Conservation (phyloP, 805 yeast genomes). For the Aciculoconidium aculeatum region DNA sequence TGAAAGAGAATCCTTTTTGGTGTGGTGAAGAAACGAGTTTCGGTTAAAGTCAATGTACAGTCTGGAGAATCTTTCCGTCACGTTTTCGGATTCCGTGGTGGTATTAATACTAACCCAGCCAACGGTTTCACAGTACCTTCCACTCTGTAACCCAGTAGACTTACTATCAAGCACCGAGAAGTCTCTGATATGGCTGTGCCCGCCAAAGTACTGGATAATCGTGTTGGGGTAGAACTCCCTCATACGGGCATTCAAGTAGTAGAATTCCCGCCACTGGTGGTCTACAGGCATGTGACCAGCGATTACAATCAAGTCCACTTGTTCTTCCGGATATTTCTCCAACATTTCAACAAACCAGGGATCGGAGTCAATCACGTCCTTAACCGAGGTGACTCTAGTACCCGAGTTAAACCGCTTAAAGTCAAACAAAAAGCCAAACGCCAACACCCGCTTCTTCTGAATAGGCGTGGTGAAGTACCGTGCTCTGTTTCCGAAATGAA, state of each 20-base stretch:
- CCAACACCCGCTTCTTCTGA: constrained; percentile 46
- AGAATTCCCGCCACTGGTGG: constrained; percentile 51
- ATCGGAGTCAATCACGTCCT: constrained; percentile 43
- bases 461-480: constrained; percentile 61
- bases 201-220: constrained; percentile 84
- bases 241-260: constrained; percentile 41
- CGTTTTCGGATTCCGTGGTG: constrained; percentile 9
- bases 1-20: constrained; percentile 13
- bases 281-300: constrained; percentile 71
- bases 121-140: constrained; percentile 88
- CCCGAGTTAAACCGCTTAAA: constrained; percentile 56
- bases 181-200: constrained; percentile 90
- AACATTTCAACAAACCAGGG: constrained; percentile 58
- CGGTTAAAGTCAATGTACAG: constrained; percentile 79
- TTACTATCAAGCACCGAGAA: constrained; percentile 60
- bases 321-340: constrained; percentile 17
- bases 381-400: constrained; percentile 59
- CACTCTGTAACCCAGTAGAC: constrained; percentile 83
- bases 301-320: constrained; percentile 61
- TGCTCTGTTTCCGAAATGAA: constrained; percentile 63
- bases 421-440: constrained; percentile 77
- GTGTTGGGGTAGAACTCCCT: constrained; percentile 55
- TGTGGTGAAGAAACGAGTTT: constrained; percentile 63
- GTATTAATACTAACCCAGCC: constrained; percentile 70
- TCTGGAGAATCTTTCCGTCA: constrained; percentile 37